A percentile compares a stretch with the other conserved stretches of the same genome.
Evolutionary conservation across 108 stramenopile genomes (phyloP).

Genomic region (Poteriospumella lacustris): DNA sequence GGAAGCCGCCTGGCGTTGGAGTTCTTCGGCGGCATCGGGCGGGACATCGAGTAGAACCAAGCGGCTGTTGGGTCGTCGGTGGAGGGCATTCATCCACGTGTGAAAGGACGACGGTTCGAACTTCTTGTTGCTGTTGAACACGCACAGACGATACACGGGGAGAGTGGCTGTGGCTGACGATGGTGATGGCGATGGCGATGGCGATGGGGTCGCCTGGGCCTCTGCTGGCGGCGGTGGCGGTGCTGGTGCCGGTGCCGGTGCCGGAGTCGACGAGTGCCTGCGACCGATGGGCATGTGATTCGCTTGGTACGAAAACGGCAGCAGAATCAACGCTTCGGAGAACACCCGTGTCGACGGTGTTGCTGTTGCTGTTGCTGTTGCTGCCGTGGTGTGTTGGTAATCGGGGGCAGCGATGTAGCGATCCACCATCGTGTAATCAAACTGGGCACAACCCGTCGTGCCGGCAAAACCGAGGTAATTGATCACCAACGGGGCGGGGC

Average conservation of each 20-base stretch:
- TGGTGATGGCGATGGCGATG: background rate
- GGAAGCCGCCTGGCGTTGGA: slow-evolving; percentile 41
- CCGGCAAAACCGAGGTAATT: slow-evolving; percentile 56
- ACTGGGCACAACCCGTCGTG: slow-evolving; percentile 34
- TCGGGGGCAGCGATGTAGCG: slow-evolving; percentile 31
- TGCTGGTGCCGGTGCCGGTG: background rate
- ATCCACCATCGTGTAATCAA: slow-evolving; percentile 37
- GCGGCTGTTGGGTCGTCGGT: slow-evolving; percentile 32
- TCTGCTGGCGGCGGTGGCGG: background rate
- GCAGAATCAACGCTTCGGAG: slow-evolving; percentile 41
- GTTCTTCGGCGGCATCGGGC: slow-evolving; percentile 27
- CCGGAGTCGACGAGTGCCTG: too few species aligned
- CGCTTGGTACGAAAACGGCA: slow-evolving; percentile 44
- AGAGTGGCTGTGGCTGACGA: too few species aligned
- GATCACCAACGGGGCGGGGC: slow-evolving; percentile 33
- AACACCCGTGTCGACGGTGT: background rate
- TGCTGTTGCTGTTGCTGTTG: background rate
- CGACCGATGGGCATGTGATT: slow-evolving; percentile 21
- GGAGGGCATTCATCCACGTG: slow-evolving; percentile 48
- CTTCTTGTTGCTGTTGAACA: slow-evolving; percentile 55
- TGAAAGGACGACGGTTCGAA: slow-evolving; percentile 46
- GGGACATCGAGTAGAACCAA: slow-evolving; percentile 20
- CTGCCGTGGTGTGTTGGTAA: background rate
- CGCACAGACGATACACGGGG: slow-evolving; percentile 31
- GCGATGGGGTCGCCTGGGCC: background rate